Evolutionary conservation across 352 stramenopile genomes (phyloP).

Genomic region (Saprolegnia diclina): DNA sequence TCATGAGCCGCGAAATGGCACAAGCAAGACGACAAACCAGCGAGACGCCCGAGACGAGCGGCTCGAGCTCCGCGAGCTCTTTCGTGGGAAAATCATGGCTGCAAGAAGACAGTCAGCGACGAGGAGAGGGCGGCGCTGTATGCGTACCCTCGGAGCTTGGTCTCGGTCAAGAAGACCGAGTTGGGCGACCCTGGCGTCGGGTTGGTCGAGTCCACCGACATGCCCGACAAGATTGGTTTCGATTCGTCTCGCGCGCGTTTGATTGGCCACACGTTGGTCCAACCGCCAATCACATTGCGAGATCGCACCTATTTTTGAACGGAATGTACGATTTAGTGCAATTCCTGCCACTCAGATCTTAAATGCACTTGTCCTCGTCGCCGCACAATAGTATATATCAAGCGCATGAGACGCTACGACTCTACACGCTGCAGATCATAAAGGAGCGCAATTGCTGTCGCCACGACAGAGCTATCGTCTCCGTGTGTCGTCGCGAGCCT

Average conservation of each 20-base stretch:
- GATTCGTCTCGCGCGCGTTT: background rate
- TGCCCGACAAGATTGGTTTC: background rate
- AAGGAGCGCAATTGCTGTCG: background rate
- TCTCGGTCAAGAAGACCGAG: conserved; percentile 72
- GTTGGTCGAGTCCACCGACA: background rate
- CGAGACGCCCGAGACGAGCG: conserved; percentile 72
- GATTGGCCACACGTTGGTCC: background rate
- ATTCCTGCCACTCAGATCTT: background rate
- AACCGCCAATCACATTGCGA: background rate
- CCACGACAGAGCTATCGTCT: background rate
- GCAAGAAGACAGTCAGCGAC: background rate
- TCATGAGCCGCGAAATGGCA: background rate
- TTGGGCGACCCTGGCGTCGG: background rate
- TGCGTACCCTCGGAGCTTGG: conserved; percentile 49
- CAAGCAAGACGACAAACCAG: conserved; percentile 14
- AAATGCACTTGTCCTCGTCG: background rate
- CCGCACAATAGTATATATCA: too few species aligned
- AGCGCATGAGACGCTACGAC: too few species aligned
- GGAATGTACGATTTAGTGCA: background rate
- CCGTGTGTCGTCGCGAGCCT: conserved; percentile 13
- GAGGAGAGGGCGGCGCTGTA: background rate
- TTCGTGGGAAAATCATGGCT: conserved; percentile 41
- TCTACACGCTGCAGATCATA: background rate
- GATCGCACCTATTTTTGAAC: background rate
- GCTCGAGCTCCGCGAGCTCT: conserved; percentile 67